Conservation (phyloP, 495 filamentous ascomycete genomes). For the Xylaria acuta region DNA sequence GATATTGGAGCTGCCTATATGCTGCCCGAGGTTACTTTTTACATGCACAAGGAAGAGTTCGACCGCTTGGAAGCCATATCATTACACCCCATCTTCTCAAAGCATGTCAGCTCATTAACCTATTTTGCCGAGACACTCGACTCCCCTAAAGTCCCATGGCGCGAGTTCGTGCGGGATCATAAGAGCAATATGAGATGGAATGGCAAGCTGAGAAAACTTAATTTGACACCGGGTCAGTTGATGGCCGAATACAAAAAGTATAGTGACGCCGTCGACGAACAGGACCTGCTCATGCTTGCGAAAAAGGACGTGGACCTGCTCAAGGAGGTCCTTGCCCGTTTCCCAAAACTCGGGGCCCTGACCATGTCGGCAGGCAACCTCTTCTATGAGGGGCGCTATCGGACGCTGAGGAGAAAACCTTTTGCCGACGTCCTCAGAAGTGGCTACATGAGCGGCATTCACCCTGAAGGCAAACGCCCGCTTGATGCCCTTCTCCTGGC, state of each 20-base stretch:
- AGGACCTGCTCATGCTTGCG: background rate
- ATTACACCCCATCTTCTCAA: slow-evolving; percentile 23
- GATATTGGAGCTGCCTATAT: slow-evolving; percentile 26
- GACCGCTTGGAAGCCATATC: slow-evolving; percentile 14
- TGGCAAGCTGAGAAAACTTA: slow-evolving; percentile 8
- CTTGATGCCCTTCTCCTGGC: slow-evolving; percentile 16
- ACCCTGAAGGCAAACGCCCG: slow-evolving; percentile 23
- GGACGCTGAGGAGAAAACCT: background rate
- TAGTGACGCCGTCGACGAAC: background rate
- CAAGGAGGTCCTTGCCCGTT: slow-evolving; percentile 21
- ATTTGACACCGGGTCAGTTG: slow-evolving; percentile 1
- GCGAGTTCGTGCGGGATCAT: slow-evolving; percentile 15
- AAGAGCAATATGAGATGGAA: slow-evolving; percentile 6
- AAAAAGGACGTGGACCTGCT: background rate
- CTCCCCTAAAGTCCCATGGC: background rate
- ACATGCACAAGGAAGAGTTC: slow-evolving; percentile 18
- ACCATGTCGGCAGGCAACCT: slow-evolving; percentile 10
- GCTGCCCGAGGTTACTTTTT: slow-evolving; percentile 20
- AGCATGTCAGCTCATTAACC: slow-evolving; percentile 23
- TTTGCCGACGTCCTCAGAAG: slow-evolving; percentile 1
- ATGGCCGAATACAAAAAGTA: slow-evolving; percentile 15
- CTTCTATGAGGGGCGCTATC: slow-evolving; percentile 5
- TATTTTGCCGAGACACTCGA: slow-evolving; percentile 20
- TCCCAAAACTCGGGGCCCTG: slow-evolving; percentile 8
- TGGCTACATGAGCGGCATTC: background rate